Base-by-base conservation (phyloP, 176 grass and related monocot genomes). In the Oryza officinalis region DNA sequence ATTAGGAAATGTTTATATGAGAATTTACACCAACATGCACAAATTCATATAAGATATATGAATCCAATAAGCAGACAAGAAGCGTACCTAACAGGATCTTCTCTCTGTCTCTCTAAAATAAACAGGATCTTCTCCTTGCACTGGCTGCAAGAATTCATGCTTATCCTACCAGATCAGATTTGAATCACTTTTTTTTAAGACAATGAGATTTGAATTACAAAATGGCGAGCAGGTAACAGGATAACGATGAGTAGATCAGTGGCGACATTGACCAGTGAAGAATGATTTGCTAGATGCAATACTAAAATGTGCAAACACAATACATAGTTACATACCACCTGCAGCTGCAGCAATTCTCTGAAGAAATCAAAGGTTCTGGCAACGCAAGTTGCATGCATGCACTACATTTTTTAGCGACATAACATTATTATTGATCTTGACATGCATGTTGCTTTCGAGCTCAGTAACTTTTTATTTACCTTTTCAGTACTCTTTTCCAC, bases 191-290 rank as follows among this genome's bases (percentile, higher is more conserved):
- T 47, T 47, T 47, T 14, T 47, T 15, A 15, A 13, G 45, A 47
- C 10, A 47, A 47, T 47, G 45, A 47, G 45, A 47, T 41, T 41
- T 41, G 40, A 41, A 25, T n/a, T 61, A 25, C 57, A 23, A 75
- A 35, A 28, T 8, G 54, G 22, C 20, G 12, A 6, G 50, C 75
- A 40, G 54, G 57, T 64, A 64, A 41, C 12, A 15, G 74, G 63
- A 83, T 83, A 83, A 22, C 26, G 40, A 83, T 66, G 81, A 83
- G 38, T 2, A 30, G 0, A 22, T 20, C 23, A 72, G 80, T 1
- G 1, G 25, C 25, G 33, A 74, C 5, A 40, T 18, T 1, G 13
- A 74, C 69, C 40, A 50, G 27, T 66, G 43, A 50, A 27, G 38
- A 40, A 20, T 9, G 57, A 61, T 61, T 50, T 23, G 57, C 57